Percentiles rank a stretch among this genome's conserved stretches.
phyloP scores from a whole-genome alignment of 768 basidiomycete species.

The Agrocybe praecox region DNA sequence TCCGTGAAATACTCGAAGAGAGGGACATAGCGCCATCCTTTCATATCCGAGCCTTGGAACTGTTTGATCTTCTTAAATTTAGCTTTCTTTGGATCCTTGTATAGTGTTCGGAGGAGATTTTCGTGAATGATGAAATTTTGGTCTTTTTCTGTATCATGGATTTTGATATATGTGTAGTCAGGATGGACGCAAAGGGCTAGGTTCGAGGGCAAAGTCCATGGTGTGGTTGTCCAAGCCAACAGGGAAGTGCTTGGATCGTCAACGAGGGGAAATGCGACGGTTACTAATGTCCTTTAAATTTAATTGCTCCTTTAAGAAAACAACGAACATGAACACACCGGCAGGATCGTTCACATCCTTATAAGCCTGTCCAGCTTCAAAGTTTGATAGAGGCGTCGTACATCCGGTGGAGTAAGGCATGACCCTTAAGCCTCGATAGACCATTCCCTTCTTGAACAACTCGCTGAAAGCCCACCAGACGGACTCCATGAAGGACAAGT shows the following conservation, averaged over 20 bases:
- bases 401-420: constrained; percentile 99
- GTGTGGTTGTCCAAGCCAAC: constrained; percentile 98
- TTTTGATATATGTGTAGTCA: constrained; percentile 94
- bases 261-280: constrained; percentile 89
- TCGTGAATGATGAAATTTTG: constrained; percentile 94
- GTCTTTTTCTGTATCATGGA: constrained; percentile 85
- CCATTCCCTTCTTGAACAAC: constrained; percentile 89
- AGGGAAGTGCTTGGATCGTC: constrained; percentile 91
- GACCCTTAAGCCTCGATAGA: constrained; percentile 91
- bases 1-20: constrained; percentile 97
- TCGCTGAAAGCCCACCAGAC: constrained; percentile 99
- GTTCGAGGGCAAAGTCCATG: constrained; percentile 98
- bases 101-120: constrained; percentile 79
- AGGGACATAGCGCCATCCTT: constrained; percentile 94
- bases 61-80: constrained; percentile 90
- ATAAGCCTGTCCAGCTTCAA: constrained; percentile 93
- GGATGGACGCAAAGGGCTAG: constrained; percentile 95
- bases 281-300: constrained; percentile 54
- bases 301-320: neutral
- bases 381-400: constrained; percentile 96
- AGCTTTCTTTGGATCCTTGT: constrained; percentile 97
- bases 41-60: constrained; percentile 91
- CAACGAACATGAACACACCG: constrained; percentile 43
- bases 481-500: constrained; percentile 92
- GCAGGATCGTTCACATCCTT: constrained; percentile 94